These are phyloP conservation scores for Aureobasidium lini DNA, from an alignment of 2,329 filamentous ascomycete species.

Conservation along the genomic window DNA sequence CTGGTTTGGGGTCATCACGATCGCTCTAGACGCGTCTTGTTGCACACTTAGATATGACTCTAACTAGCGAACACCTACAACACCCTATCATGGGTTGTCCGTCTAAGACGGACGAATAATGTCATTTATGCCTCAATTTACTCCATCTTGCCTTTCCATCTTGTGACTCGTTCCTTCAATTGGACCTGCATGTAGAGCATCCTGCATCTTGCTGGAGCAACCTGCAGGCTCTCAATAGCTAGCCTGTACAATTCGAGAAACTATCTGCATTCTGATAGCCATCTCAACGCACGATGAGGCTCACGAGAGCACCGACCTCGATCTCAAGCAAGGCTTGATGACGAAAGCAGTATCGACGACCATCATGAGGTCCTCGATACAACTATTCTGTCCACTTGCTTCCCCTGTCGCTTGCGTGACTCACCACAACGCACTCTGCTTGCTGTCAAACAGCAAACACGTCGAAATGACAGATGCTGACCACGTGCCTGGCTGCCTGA, in stretches of 20 bases:
- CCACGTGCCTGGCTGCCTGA: constrained; percentile 6
- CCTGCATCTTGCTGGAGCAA: too few relatives aligned
- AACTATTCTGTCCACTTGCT: neutral
- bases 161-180: neutral
- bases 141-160: neutral
- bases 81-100: constrained; percentile 1
- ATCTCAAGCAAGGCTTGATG: neutral
- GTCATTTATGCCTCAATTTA: constrained; percentile 10
- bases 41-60: constrained; percentile 15
- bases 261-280: neutral
- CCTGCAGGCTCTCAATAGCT: neutral
- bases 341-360: neutral
- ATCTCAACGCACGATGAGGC: neutral
- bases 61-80: constrained; percentile 7
- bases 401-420: neutral
- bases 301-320: neutral
- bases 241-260: neutral
- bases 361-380: neutral
- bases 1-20: constrained; percentile 9
- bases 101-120: constrained; percentile 2
- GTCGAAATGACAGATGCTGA: neutral
- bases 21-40: constrained; percentile 14
- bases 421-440: neutral
- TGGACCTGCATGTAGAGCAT: too few relatives aligned
- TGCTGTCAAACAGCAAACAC: neutral